These are phyloP conservation scores for Calonectria honghensis DNA, from an alignment of 2,329 filamentous ascomycete species.

Conservation along the genomic window DNA sequence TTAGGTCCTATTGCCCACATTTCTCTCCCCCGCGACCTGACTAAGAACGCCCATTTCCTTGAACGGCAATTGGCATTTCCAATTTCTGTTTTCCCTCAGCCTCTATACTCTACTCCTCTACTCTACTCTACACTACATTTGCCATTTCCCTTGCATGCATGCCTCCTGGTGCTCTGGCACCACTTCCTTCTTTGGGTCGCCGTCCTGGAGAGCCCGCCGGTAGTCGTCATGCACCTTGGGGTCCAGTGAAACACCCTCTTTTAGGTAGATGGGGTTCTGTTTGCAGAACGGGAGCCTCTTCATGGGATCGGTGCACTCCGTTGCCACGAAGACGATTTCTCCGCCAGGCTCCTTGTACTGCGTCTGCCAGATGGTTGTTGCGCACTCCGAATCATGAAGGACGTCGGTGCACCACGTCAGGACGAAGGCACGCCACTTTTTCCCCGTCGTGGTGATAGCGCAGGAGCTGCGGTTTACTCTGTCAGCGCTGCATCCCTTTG, in stretches of 20 bases:
- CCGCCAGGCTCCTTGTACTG: background rate
- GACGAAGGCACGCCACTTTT: background rate
- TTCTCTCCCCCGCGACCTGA: background rate
- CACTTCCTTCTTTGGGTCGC: background rate
- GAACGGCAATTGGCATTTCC: constrained; percentile 8
- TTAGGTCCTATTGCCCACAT: background rate
- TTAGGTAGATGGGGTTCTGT: constrained; percentile 30
- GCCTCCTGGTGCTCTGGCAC: constrained; percentile 1
- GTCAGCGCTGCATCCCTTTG: background rate
- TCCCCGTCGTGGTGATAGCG: background rate
- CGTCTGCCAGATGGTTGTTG: constrained; percentile 16
- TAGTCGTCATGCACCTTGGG: background rate
- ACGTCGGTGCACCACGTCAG: background rate
- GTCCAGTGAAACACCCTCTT: constrained; percentile 19
- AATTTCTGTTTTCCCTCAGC: background rate
- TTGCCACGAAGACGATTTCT: constrained; percentile 31
- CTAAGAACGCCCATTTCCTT: background rate
- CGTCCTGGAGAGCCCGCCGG: background rate
- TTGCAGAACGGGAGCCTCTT: constrained; percentile 29
- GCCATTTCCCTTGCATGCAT: background rate
- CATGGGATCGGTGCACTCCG: background rate
- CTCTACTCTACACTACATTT: too few relatives aligned
- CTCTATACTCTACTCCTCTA: background rate
- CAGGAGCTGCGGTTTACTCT: constrained; percentile 4
- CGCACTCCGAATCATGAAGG: constrained; percentile 1